Conservation (phyloP, 176 grass and related monocot genomes). For the Guadua angustifolia region DNA sequence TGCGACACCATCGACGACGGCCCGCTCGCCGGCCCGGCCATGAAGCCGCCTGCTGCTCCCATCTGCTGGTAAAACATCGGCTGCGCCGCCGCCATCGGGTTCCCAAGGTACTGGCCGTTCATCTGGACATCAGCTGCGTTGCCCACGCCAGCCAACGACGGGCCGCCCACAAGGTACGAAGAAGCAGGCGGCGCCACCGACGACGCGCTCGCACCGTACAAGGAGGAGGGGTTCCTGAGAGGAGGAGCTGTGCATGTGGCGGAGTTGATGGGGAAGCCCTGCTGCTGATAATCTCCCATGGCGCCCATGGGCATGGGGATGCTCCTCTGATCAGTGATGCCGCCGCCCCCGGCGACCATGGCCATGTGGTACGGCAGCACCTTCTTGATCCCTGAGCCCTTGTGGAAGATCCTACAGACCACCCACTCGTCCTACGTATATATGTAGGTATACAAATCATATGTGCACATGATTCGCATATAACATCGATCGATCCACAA, state of each 20-base stretch:
- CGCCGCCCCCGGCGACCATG: background rate
- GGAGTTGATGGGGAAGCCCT: background rate
- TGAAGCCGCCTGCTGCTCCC: background rate
- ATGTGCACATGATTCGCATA: background rate
- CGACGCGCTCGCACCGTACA: background rate
- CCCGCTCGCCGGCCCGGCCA: background rate
- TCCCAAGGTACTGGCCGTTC: background rate
- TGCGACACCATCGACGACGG: constrained; percentile 40
- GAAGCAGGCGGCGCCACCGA: background rate
- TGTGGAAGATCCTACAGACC: constrained; percentile 65
- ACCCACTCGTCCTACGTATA: constrained; percentile 61
- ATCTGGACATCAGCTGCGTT: background rate
- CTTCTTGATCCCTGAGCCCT: constrained; percentile 46
- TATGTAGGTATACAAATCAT: background rate
- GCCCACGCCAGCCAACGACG: background rate
- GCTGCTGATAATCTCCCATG: background rate
- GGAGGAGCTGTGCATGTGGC: background rate
- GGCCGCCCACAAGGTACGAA: background rate
- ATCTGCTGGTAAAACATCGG: background rate
- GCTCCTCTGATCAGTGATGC: background rate
- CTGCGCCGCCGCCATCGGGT: background rate
- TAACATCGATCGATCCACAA: background rate
- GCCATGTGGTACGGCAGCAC: background rate
- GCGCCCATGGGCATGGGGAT: background rate
- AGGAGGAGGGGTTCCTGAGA: constrained; percentile 7